Evolutionary conservation across 1,284 basidiomycete species (phyloP), one percentile per base, ranked within the genome.

Genomic region (Heimioporus punctisporus): DNA sequence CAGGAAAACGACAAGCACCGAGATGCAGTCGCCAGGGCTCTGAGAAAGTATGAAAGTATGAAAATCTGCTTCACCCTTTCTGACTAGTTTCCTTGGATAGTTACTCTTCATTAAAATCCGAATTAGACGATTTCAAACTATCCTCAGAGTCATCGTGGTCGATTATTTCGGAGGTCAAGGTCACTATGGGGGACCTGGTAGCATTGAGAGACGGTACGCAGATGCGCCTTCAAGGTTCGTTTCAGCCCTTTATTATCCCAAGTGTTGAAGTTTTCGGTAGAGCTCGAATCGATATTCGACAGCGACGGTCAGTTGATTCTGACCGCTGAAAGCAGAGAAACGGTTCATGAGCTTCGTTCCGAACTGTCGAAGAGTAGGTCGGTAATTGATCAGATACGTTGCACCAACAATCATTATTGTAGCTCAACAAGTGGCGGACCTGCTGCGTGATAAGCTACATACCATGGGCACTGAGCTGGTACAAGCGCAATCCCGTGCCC

Each of bases 371-470:
- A 68, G 56, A 67, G 71, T 70, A 60, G 15, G 65, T 59, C 48
- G 60, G 65, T 24, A 66, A 72, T 48, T 58, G 74, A 8, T 60
- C 62, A 24, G 61, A 65, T 23, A 64, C 72, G 30, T 64, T 48
- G 30, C 44, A n/a, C 50, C 31, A 46, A 56, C 56, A 17, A 34
- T 47, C 45, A 12, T 52, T 54, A 59, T 56, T 24, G n/a, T 46
- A 83, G 81, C 81, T 5, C 73, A 78, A 56, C 75, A 81, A 56
- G 80, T 83, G 31, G 77, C 73, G 23, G 81, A 83, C 48, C 62
- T 83, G 12, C 70, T 83, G 5, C 76, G 80, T n/a, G 77, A 81
- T 56, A 81, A 81, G 55, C 65, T 82, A 1, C 74, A 79, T 40
- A 62, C 71, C 46, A 72, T 79, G 54, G 72, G 75, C 5, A 67